phyloP scores from a whole-genome alignment of 129 eudicot genomes.

The Smallanthus sonchifolius region DNA sequence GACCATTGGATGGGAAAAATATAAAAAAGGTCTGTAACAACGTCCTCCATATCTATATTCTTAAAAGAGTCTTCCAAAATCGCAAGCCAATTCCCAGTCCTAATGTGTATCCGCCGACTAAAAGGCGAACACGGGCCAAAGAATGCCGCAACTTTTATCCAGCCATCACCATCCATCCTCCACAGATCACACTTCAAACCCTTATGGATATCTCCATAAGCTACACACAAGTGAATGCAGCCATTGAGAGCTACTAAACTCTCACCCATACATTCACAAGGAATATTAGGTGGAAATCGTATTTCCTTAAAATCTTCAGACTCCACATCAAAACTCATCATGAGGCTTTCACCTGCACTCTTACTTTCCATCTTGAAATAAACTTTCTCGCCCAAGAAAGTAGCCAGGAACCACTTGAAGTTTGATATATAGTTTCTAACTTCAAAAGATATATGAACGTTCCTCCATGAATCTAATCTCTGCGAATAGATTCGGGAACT shows the following conservation, averaged over 20 bases:
- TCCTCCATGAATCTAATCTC: constrained; percentile 1
- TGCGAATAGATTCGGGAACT: not conserved
- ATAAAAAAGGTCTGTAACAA: too few species aligned
- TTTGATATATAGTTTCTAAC: not conserved
- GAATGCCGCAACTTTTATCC: not conserved
- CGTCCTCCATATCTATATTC: not conserved
- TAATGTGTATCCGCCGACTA: not conserved
- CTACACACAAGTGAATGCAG: not conserved
- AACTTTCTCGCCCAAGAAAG: not conserved
- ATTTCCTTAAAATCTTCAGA: not conserved
- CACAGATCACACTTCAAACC: not conserved
- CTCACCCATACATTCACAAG: not conserved
- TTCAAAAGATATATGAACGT: not conserved
- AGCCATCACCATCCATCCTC: constrained; percentile 7
- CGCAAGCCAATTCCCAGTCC: not conserved
- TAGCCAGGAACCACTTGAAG: not conserved
- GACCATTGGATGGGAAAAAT: too few species aligned
- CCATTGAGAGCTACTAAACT: not conserved
- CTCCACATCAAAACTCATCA: not conserved
- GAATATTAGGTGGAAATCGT: not conserved
- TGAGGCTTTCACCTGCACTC: too few species aligned
- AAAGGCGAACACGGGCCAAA: not conserved
- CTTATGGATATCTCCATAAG: not conserved
- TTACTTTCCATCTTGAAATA: not conserved
- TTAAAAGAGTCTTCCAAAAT: not conserved